Base-by-base conservation (phyloP, 768 basidiomycete species). In the Kwoniella shandongensis region DNA sequence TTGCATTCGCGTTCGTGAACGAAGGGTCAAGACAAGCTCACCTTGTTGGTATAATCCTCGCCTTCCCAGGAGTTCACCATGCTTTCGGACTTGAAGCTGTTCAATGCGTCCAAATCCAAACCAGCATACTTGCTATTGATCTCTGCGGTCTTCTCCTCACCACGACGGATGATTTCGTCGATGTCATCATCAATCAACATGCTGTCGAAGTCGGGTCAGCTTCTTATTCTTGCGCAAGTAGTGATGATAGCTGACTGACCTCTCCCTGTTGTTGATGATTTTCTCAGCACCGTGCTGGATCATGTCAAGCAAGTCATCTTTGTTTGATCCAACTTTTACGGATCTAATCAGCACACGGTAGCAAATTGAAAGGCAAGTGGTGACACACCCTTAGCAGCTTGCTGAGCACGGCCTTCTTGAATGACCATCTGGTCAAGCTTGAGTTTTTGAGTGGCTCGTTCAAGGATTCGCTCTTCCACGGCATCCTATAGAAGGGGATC, bases 251-350 rank as follows among this genome's bases (percentile, higher is more conserved):
- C 42, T 49, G 62, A 59, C 76, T 71, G 17, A 91, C 89, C 85
- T 84, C 13, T 88, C 86, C 0, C 77, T 75, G 3, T 85, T 80
- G 70, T 87, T 94, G 75, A 98, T 92, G 54, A 99, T 97, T 77
- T 91, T 88, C 75, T 98, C 94, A 0, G 92, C 94, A 18, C 96
- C 94, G 69, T 94, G 91, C 5, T 92, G 87, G 57, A 99, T 98
- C 91, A 98, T 99, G 72, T 98, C 93, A 32, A 98, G 79, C 13
- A 99, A 81, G 57, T 98, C 96, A 45, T 98, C 96, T 79, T 98
- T 98, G 63, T 76, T 78, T 75, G 89, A 87, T 51, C 89, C 92
- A 87, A 67, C n/a, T 47, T 35, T 11, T 15, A 35, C 2, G 6
- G 4, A 32, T 53, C 49, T 59, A 42, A 53, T 45, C 7, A 22